These are phyloP conservation scores for Globisporangium spinosum DNA, from an alignment of 352 stramenopile genomes.

Conservation along the genomic window DNA sequence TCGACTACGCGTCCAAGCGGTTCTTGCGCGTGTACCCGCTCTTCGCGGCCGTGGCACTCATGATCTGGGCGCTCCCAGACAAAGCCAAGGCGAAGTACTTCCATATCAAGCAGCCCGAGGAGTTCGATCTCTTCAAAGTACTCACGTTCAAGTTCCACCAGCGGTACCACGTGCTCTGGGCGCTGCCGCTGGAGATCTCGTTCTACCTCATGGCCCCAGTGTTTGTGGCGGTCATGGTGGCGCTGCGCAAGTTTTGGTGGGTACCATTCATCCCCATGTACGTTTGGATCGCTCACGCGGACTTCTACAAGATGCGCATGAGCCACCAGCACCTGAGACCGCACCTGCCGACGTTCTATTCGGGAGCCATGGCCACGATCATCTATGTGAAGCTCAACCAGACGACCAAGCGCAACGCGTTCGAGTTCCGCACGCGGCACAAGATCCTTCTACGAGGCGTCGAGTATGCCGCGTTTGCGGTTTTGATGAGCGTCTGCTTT, in stretches of 20 bases:
- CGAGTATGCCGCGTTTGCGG: slow-evolving; percentile 18
- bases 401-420: slow-evolving; percentile 18
- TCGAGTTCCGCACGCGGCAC: slow-evolving; percentile 20
- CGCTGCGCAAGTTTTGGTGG: slow-evolving; percentile 20
- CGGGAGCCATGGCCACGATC: slow-evolving; percentile 34
- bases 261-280: slow-evolving; percentile 17
- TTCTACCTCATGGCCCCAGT: slow-evolving; percentile 39
- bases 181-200: slow-evolving; percentile 41
- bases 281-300: slow-evolving; percentile 12
- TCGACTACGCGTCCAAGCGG: slow-evolving; percentile 46
- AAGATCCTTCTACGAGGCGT: slow-evolving; percentile 14
- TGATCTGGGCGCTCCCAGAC: slow-evolving; percentile 28
- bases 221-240: slow-evolving; percentile 18
- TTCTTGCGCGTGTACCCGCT: slow-evolving; percentile 56
- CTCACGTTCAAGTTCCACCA: slow-evolving; percentile 23
- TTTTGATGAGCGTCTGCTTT: slow-evolving; percentile 33
- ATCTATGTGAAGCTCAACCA: slow-evolving; percentile 25
- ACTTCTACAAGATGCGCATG: slow-evolving; percentile 18
- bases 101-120: slow-evolving; percentile 14
- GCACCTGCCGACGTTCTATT: slow-evolving; percentile 34
- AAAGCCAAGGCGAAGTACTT: slow-evolving; percentile 29
- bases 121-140: slow-evolving; percentile 32
- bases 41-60: slow-evolving; percentile 29
- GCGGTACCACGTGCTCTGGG: slow-evolving; percentile 43
- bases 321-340: slow-evolving; percentile 27